These are phyloP conservation scores for Aspergillus aculeatinus DNA, from an alignment of 2,329 filamentous ascomycete species.

Conservation along the genomic window DNA sequence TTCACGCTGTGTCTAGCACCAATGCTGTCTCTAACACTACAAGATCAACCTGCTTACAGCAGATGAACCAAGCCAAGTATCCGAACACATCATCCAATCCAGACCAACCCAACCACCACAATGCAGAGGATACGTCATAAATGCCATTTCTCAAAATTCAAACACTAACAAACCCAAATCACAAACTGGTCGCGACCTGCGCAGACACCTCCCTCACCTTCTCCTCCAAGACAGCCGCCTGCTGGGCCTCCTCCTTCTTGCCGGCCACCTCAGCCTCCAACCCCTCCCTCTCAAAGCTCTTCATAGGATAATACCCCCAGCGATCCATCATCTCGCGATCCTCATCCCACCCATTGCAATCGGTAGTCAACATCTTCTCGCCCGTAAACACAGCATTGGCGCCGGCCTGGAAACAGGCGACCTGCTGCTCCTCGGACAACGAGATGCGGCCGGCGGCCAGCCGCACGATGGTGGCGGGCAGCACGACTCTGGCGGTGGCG, in stretches of 20 bases:
- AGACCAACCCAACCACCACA: too few species aligned
- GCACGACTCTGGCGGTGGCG: slow-evolving; percentile 76
- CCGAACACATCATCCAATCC: too few species aligned
- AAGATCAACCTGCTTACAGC: too few species aligned
- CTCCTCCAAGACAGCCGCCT: background rate
- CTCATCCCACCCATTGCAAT: slow-evolving; percentile 88
- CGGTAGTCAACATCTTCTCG: slow-evolving; percentile 93
- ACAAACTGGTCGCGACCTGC: background rate
- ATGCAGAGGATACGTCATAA: too few species aligned
- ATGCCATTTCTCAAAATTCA: too few species aligned
- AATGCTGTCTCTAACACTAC: too few species aligned
- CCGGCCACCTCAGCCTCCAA: background rate
- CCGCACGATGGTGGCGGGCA: slow-evolving; percentile 82
- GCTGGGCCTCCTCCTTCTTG: slow-evolving; percentile 35
- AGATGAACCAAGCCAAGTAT: too few species aligned
- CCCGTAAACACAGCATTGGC: slow-evolving; percentile 95
- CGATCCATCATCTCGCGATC: slow-evolving; percentile 78
- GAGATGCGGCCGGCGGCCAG: slow-evolving; percentile 81
- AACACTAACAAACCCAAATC: background rate
- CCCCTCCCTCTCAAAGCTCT: slow-evolving; percentile 49
- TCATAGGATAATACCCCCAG: slow-evolving; percentile 81
- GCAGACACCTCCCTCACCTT: background rate
- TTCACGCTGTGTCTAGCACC: too few species aligned
- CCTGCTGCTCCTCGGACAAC: slow-evolving; percentile 85
- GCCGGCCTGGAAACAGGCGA: slow-evolving; percentile 83